Base-by-base conservation (phyloP, 2,329 filamentous ascomycete species). In the Botrytis porri region DNA sequence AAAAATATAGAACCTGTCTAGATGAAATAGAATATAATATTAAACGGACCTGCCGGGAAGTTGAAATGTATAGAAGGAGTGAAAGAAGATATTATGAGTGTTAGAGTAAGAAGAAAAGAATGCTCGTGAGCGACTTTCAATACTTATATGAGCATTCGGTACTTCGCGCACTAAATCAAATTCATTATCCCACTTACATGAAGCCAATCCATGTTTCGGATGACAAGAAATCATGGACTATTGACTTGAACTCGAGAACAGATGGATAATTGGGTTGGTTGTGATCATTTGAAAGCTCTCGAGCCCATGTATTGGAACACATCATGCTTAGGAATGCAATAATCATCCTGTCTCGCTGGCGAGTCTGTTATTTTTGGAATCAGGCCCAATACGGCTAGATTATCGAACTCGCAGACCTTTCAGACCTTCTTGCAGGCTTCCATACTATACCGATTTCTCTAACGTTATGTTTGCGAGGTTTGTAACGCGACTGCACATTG, bases 31-130 rank as follows among this genome's bases (percentile, higher is more conserved):
- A 48, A 61, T 62, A 61, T 7, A 70, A 57, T 25, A 54, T 70
- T 54, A 39, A 69, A 63, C 66, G 66, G 71, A 57, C 71, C 71
- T 41, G 71, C 71, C 71, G 59, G 25, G 48, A 41, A 48, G 22
- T 43, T 32, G 43, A 60, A 41, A 51, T 39, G 32, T 66, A 66
- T 51, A 39, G 16, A 72, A 51, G n/a, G 41, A 43, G 7, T 41
- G 25, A 51, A 41, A 32, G 45, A 35, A 66, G 22, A 45, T 64
- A 48, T 37, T 57, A 10, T 57, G 35, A 41, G 37, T 45, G 14
- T 32, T 29, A 29, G 29, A 59, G 54, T 9, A 20, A 43, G 9
- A 20, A 25, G 20, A n/a, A 22, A 22, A 18, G 9, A 51, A 35
- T 32, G 9, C n/a, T 29, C 16, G 41, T 22, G 35, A 32, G 39